Evolutionary conservation across 2,329 filamentous ascomycete genomes (phyloP).

Genomic region (Diaporthe sp.): DNA sequence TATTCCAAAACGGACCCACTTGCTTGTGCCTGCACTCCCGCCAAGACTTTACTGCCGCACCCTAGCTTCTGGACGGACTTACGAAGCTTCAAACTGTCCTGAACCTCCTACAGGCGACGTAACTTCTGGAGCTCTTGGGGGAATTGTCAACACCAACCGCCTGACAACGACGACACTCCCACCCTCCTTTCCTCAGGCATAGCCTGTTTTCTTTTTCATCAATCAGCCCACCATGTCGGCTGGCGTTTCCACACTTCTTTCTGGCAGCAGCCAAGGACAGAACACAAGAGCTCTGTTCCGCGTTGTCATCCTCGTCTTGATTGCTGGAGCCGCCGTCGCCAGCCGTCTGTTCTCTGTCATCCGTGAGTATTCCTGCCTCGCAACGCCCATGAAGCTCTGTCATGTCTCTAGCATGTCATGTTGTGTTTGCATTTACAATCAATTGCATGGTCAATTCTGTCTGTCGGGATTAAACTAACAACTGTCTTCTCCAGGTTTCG

Average conservation of each 20-base stretch:
- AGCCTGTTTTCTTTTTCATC: constrained; percentile 37
- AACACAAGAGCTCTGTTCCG: constrained; percentile 88
- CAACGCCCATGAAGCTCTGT: constrained; percentile 35
- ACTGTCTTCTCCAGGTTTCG: constrained; percentile 75
- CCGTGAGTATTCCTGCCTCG: constrained; percentile 69
- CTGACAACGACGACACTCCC: constrained; percentile 28
- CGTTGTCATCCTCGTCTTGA: constrained; percentile 89
- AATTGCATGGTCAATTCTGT: not conserved
- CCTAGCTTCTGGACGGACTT: constrained; percentile 33
- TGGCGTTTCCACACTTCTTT: constrained; percentile 66
- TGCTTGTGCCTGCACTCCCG: constrained; percentile 4
- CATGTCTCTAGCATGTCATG: constrained; percentile 34
- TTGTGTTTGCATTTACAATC: not conserved
- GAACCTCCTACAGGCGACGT: constrained; percentile 33
- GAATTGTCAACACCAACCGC: constrained; percentile 21
- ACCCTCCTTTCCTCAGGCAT: constrained; percentile 37
- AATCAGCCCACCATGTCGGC: constrained; percentile 58
- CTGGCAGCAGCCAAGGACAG: constrained; percentile 82
- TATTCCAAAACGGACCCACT: constrained; percentile 14
- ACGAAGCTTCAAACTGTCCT: constrained; percentile 44
- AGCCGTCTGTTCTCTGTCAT: constrained; percentile 99
- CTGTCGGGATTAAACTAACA: constrained; percentile 47
- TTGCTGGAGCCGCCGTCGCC: constrained; percentile 90
- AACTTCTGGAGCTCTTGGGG: constrained; percentile 35
- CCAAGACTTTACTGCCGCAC: constrained; percentile 38